These are phyloP conservation scores for Cyberlindnera nakhonratchasimensis DNA, from an alignment of 805 yeast genomes.

Conservation along the genomic window DNA sequence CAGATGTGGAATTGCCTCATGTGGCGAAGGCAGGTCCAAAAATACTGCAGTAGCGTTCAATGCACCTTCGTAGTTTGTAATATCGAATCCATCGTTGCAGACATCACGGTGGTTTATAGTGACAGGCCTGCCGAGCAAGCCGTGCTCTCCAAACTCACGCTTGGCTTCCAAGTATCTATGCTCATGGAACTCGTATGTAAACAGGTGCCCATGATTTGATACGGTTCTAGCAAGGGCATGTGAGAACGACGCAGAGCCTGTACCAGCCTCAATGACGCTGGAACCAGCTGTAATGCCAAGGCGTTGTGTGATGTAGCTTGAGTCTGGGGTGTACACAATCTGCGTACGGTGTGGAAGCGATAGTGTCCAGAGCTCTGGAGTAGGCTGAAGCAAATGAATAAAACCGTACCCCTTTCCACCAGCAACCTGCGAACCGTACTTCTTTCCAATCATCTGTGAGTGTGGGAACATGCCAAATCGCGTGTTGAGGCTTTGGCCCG, in stretches of 20 bases:
- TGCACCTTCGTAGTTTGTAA: constrained; percentile 34
- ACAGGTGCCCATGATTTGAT: constrained; percentile 51
- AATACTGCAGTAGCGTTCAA: constrained; percentile 74
- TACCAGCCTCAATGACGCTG: constrained; percentile 91
- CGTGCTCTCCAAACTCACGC: constrained; percentile 72
- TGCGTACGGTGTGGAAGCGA: constrained; percentile 97
- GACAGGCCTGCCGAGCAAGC: constrained; percentile 47
- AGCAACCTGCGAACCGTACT: constrained; percentile 82
- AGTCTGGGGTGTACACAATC: constrained; percentile 94
- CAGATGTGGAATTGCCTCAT: constrained; percentile 88
- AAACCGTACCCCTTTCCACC: constrained; percentile 76
- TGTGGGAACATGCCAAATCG: constrained; percentile 91
- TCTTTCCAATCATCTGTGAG: constrained; percentile 71
- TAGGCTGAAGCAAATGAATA: constrained; percentile 83
- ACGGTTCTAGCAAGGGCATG: constrained; percentile 88
- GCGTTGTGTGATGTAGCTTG: constrained; percentile 84
- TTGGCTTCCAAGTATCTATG: constrained; percentile 77
- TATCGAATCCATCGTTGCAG: constrained; percentile 77
- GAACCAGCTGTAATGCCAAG: constrained; percentile 70
- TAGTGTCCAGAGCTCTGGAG: constrained; percentile 95
- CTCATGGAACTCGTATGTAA: constrained; percentile 89
- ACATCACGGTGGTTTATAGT: constrained; percentile 87
- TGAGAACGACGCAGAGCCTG: constrained; percentile 95
- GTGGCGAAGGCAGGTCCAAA: constrained; percentile 93
- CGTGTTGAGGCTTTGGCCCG: constrained; percentile 68